Evolutionary conservation across 345 rosid species (phyloP).

Genomic region (Hirschfeldia incana): DNA sequence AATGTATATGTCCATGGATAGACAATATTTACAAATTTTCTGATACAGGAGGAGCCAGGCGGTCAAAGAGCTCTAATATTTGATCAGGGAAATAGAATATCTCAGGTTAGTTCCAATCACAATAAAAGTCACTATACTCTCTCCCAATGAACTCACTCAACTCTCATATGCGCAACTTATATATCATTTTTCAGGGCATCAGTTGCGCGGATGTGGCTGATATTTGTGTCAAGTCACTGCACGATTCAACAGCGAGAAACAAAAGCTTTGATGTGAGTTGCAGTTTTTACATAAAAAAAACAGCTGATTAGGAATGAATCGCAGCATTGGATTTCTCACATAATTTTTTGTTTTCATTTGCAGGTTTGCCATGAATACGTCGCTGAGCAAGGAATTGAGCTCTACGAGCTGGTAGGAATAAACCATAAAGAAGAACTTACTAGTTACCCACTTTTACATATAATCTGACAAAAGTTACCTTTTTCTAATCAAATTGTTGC

Average conservation of each 20-base stretch:
- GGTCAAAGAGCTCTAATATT: constrained; percentile 96
- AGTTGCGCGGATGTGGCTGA: constrained; percentile 95
- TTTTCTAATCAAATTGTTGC: no score
- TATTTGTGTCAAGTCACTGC: constrained; percentile 90
- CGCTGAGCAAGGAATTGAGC: constrained; percentile 83
- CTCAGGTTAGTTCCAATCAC: constrained; percentile 54
- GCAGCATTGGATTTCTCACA: no score
- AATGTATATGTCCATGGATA: not conserved
- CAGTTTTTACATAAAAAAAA: no score
- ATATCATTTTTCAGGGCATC: constrained; percentile 53
- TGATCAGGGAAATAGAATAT: constrained; percentile 92
- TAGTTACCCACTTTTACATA: no score
- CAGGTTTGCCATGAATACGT: constrained; percentile 94
- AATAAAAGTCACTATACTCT: not conserved
- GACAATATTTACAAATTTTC: not conserved
- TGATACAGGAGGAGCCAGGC: constrained; percentile 87
- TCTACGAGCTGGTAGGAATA: constrained; percentile 79
- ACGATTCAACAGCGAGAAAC: constrained; percentile 89
- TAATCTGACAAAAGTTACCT: no score
- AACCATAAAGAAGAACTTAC: not conserved
- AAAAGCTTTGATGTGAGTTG: constrained; percentile 79
- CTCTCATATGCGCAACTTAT: not conserved
- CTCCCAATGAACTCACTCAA: not conserved
- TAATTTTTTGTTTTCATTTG: not conserved
- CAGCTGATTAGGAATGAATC: no score